These are phyloP conservation scores for Rhodotorula diobovata DNA, from an alignment of 768 basidiomycete genomes.

Conservation along the genomic window DNA sequence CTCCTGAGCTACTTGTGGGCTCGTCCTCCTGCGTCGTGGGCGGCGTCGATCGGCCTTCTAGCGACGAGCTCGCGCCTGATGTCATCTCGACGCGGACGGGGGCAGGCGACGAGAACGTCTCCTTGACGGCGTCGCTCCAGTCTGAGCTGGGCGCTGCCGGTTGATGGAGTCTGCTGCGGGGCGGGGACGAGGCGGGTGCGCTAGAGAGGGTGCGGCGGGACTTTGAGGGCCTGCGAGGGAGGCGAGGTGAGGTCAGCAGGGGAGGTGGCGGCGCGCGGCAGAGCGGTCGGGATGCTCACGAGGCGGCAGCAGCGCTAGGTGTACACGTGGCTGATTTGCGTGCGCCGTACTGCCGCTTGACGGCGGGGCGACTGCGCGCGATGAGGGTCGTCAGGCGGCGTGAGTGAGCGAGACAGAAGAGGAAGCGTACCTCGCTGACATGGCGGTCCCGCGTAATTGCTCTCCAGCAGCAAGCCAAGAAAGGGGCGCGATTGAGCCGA, in stretches of 20 bases:
- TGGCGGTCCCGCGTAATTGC: not conserved
- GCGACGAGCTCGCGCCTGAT: not conserved
- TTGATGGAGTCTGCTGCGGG: not conserved
- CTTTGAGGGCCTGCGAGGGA: not conserved
- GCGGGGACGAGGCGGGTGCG: not conserved
- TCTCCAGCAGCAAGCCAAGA: not conserved
- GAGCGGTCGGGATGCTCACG: not conserved
- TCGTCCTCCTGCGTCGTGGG: not conserved
- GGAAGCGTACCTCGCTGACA: not conserved
- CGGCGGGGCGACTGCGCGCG: slow-evolving; percentile 16
- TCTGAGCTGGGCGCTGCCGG: not conserved
- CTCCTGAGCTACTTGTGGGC: no score
- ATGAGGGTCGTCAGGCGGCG: not conserved
- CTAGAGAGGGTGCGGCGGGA: not conserved
- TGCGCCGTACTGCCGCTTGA: slow-evolving; percentile 34
- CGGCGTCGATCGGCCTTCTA: not conserved
- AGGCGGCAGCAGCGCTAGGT: not conserved
- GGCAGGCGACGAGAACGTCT: not conserved
- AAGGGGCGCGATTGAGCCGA: not conserved
- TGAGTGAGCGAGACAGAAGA: not conserved
- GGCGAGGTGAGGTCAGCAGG: not conserved
- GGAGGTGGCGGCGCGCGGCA: not conserved
- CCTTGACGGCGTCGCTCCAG: slow-evolving; percentile 5
- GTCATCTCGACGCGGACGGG: not conserved
- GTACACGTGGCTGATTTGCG: slow-evolving; percentile 3